Percentiles rank a stretch among this genome's conserved stretches.
These are phyloP conservation scores for Acanthamoeba lenticulata DNA, from an alignment of 208 protist species.

Conservation along the genomic window DNA sequence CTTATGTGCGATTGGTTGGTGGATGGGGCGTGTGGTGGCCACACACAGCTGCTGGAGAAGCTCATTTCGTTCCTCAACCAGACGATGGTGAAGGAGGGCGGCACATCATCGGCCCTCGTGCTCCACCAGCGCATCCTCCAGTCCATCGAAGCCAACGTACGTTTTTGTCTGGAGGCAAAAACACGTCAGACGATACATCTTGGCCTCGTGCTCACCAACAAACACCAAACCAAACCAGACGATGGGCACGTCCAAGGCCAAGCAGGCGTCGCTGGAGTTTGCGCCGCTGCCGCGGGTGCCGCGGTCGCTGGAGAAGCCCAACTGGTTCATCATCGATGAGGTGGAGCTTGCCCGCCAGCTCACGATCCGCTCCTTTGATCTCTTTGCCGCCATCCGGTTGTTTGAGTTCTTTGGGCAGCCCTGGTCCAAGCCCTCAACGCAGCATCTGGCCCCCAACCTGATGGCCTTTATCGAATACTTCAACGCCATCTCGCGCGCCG, in stretches of 20 bases:
- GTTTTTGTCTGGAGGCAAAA: no score
- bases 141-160: conserved; percentile 67
- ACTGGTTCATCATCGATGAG: conserved; percentile 59
- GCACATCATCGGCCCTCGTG: conserved; percentile 20
- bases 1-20: not conserved
- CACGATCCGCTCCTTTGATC: conserved; percentile 57
- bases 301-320: not conserved
- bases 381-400: conserved; percentile 50
- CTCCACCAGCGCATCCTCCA: conserved; percentile 56
- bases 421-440: conserved; percentile 47
- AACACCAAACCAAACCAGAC: not conserved
- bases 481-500: conserved; percentile 61
- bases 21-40: no score
- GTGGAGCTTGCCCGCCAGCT: conserved; percentile 59
- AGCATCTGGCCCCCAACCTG: conserved; percentile 66
- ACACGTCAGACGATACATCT: no score
- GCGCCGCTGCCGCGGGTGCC: not conserved
- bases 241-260: conserved; percentile 28
- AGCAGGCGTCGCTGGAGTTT: not conserved
- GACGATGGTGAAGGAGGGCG: conserved; percentile 67
- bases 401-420: conserved; percentile 69
- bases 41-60: conserved; percentile 50
- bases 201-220: no score
- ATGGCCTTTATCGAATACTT: conserved; percentile 69
- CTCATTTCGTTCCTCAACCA: conserved; percentile 64